Evolutionary conservation across 2,329 filamentous ascomycete genomes (phyloP), one percentile per base, ranked within the genome.

Genomic region (Dendryphion nanum): DNA sequence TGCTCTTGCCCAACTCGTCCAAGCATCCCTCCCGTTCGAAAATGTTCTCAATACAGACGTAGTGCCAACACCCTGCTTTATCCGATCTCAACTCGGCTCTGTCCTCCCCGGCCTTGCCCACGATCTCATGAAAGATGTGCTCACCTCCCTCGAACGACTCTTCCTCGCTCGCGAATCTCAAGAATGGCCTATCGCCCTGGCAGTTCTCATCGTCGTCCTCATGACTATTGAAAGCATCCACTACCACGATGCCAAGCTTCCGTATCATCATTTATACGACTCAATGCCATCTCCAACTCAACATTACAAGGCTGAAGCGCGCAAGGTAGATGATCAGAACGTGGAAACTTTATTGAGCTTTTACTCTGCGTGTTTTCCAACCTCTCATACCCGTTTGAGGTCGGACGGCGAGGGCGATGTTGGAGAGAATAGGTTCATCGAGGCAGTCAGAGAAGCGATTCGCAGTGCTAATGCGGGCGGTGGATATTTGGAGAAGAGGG

Each of bases 141-240:
- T 68, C 14, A 47, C 44, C 1, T 45, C 48, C 1, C 42, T 68
- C 2, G 62, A 68, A 30, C 44, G 48, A 8, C 45, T 66, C 7
- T 45, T 60, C 5, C 42, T 65, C 4, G 48, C 53, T 33, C 54
- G 61, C 24, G 50, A 57, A 6, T 51, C 51, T 36, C 35, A 49
- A 2, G 50, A 64, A 10, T 68, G 62, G 60, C 57, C 63, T 6
- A 14, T 59, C 18, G 51, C 59, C 2, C 43, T 68, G 3, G 61
- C 61, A 2, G 48, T 59, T 3, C 46, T 66, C 18, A 53, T 57
- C 23, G 51, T 55, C 16, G 35, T 68, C 3, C 47, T 67, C 12
- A 67, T 68, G 63, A 59, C 55, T 1, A 47, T 68, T 13, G 65
- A 68, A 33, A 63, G 55, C 6, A 55, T 65, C 13, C 63, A 68